These are phyloP conservation scores for Hypoxylon sp. DNA, from an alignment of 2,329 filamentous ascomycete genomes.

Conservation along the genomic window DNA sequence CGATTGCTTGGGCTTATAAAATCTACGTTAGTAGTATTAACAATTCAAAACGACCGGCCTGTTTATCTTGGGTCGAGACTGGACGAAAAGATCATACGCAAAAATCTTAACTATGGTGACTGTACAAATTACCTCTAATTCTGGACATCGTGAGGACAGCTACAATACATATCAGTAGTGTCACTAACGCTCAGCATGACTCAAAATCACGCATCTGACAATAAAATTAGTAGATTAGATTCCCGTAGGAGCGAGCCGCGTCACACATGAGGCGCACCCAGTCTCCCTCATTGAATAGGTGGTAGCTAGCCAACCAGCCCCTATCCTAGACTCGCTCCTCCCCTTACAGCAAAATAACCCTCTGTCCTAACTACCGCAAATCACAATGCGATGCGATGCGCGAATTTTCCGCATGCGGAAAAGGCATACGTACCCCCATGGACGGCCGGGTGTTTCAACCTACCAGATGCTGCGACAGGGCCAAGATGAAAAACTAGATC, in stretches of 20 bases:
- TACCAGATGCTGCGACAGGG: conserved; percentile 31
- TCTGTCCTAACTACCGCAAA: neutral
- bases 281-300: neutral
- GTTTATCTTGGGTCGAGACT: conserved; percentile 33
- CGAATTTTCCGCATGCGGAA: conserved; percentile 2
- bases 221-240: neutral
- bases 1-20: conserved; percentile 33
- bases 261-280: neutral
- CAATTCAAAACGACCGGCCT: conserved; percentile 42
- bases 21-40: conserved; percentile 41
- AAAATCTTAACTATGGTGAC: neutral
- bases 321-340: neutral
- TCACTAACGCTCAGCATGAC: neutral
- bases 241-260: neutral
- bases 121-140: neutral
- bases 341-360: neutral
- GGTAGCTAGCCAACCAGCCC: neutral
- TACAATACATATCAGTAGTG: neutral
- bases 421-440: conserved; percentile 18
- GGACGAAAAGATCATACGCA: conserved; percentile 11
- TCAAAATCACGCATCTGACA: neutral
- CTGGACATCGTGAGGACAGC: neutral
- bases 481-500: conserved; percentile 33
- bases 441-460: conserved; percentile 32
- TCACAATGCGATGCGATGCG: conserved; percentile 8